A percentile compares a stretch with the other conserved stretches of the same genome.
phyloP scores from a whole-genome alignment of 345 rosid genomes.

The Aquilaria sinensis region DNA sequence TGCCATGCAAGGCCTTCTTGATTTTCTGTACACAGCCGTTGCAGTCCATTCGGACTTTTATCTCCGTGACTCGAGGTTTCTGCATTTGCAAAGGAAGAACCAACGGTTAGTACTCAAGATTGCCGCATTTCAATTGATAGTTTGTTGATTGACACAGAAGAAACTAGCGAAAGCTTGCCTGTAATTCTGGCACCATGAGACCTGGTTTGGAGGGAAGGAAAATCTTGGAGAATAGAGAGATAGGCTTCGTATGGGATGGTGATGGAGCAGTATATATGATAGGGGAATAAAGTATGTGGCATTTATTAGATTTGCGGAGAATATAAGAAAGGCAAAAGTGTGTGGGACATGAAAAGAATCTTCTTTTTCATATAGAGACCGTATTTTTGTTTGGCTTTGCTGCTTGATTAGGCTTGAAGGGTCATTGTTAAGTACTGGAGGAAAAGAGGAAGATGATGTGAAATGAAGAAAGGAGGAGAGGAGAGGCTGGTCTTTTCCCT shows the following conservation, averaged over 20 bases:
- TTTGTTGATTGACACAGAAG: background rate
- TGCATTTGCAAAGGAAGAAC: slow-evolving; percentile 15
- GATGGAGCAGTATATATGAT: slow-evolving; percentile 20
- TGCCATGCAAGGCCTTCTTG: slow-evolving; percentile 56
- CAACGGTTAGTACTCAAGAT: slow-evolving; percentile 9
- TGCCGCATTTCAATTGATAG: background rate
- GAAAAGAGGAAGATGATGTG: background rate
- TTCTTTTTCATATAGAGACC: slow-evolving; percentile 10
- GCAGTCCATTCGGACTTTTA: slow-evolving; percentile 74
- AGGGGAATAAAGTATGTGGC: slow-evolving; percentile 39
- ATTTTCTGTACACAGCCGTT: slow-evolving; percentile 78
- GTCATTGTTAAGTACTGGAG: slow-evolving; percentile 23
- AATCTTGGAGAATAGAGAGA: slow-evolving; percentile 11
- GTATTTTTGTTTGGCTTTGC: slow-evolving; percentile 2
- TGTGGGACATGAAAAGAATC: slow-evolving; percentile 72
- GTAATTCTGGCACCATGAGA: slow-evolving; percentile 41
- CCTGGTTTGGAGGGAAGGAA: slow-evolving; percentile 10
- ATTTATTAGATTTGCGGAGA: slow-evolving; percentile 34
- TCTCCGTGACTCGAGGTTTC: slow-evolving; percentile 58
- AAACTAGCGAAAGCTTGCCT: slow-evolving; percentile 19
- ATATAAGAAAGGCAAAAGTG: slow-evolving; percentile 44
- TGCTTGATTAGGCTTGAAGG: slow-evolving; percentile 11
- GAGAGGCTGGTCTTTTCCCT: slow-evolving; percentile 9
- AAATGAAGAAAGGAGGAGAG: background rate
- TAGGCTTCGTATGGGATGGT: slow-evolving; percentile 7